phyloP scores from a whole-genome alignment of 139 green algal species.

The Helicosporidium sp. region DNA sequence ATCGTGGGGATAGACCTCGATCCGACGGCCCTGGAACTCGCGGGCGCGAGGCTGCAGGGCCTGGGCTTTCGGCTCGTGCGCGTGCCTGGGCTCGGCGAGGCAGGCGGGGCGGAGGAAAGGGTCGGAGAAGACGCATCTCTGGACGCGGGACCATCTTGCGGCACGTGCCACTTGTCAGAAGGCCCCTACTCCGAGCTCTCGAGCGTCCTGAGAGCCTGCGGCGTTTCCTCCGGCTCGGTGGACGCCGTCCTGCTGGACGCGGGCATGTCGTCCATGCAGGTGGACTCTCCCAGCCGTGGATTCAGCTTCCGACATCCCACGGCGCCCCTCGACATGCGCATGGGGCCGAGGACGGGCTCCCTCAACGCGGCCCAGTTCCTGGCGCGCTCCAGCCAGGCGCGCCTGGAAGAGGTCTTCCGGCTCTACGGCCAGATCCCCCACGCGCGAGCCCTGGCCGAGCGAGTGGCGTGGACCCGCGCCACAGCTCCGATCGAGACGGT shows the following conservation, averaged over 20 bases:
- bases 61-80: slow-evolving; percentile 27
- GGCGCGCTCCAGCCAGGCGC: slow-evolving; percentile 62
- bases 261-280: slow-evolving; percentile 90
- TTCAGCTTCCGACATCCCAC: slow-evolving; percentile 71
- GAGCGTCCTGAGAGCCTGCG: background rate
- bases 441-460: too few relatives aligned
- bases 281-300: slow-evolving; percentile 61
- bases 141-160: too few relatives aligned
- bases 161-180: too few relatives aligned
- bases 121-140: too few relatives aligned
- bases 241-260: slow-evolving; percentile 82
- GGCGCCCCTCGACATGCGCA: slow-evolving; percentile 76
- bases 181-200: too few relatives aligned
- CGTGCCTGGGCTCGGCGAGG: slow-evolving; percentile 11
- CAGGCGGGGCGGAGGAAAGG: background rate
- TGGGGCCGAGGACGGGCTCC: slow-evolving; percentile 37
- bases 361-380: slow-evolving; percentile 58
- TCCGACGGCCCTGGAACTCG: slow-evolving; percentile 46
- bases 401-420: slow-evolving; percentile 60
- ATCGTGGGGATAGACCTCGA: slow-evolving; percentile 75
- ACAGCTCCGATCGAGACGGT: too few relatives aligned
- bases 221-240: slow-evolving; percentile 1
- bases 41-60: slow-evolving; percentile 22
- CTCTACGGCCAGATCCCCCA: slow-evolving; percentile 83
- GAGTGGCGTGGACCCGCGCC: too few relatives aligned